phyloP scores from a whole-genome alignment of 495 filamentous ascomycete genomes.

The Friedmanniomyces endolithicus region DNA sequence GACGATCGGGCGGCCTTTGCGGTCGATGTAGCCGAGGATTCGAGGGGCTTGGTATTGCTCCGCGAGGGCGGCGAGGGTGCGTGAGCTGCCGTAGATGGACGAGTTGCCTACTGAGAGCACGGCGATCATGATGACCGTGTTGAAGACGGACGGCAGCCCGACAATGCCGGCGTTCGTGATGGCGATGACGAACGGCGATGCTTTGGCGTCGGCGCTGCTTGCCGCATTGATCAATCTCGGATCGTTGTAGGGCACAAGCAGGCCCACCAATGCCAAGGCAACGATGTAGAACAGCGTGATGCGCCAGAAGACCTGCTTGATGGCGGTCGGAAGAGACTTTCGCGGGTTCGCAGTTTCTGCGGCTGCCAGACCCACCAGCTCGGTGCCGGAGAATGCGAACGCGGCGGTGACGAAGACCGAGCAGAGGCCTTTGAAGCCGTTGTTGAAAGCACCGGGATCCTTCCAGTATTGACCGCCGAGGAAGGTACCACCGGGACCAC shows the following conservation, averaged over 20 bases:
- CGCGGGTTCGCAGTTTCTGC: conserved; percentile 37
- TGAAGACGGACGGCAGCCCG: conserved; percentile 31
- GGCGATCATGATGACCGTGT: conserved; percentile 36
- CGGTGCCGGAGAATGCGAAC: conserved; percentile 55
- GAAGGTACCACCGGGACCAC: conserved; percentile 30
- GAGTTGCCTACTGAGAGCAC: conserved; percentile 33
- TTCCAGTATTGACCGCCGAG: conserved; percentile 43
- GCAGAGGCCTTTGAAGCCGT: conserved; percentile 60
- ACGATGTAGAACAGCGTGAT: conserved; percentile 36
- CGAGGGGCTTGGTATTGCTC: conserved; percentile 30
- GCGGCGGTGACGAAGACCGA: conserved; percentile 54
- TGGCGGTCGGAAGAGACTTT: conserved; percentile 35
- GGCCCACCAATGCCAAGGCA: conserved; percentile 26
- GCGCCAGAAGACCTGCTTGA: conserved; percentile 40
- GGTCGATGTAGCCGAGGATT: conserved; percentile 33
- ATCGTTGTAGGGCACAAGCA: conserved; percentile 28
- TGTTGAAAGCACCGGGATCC: conserved; percentile 49
- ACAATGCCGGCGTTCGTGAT: conserved; percentile 29
- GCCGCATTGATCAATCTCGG: conserved; percentile 25
- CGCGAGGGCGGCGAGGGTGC: conserved; percentile 29
- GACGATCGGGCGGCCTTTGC: conserved; percentile 26
- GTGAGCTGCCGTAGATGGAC: conserved; percentile 29
- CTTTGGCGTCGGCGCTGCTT: conserved; percentile 24
- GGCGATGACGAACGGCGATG: conserved; percentile 30
- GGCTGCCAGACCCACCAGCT: conserved; percentile 38